Evolutionary conservation across 208 protist genomes (phyloP).

Genomic region (Lotmaria passim): DNA sequence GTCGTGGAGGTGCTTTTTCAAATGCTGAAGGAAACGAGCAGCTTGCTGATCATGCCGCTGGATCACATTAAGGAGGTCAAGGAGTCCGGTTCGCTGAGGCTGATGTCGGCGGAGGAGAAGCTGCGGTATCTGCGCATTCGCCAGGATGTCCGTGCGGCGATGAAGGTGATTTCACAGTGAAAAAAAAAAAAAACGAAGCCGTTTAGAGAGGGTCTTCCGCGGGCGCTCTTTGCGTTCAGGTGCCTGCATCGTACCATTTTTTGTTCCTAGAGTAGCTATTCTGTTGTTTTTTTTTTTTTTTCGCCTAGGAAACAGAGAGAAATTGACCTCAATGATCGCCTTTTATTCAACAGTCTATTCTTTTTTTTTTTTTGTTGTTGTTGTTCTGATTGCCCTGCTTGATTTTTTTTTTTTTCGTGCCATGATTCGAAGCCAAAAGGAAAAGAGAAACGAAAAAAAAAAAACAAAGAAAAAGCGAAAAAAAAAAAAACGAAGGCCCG

Average conservation of each 20-base stretch:
- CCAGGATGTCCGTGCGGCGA: constrained; percentile 68
- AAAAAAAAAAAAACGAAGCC: constrained; percentile 13
- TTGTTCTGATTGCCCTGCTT: constrained; percentile 3
- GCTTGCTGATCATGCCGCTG: constrained; percentile 80
- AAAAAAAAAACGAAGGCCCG: too few relatives aligned
- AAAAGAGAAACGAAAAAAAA: too few relatives aligned
- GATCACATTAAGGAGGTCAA: constrained; percentile 88
- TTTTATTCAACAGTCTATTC: neutral
- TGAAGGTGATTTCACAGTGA: constrained; percentile 63
- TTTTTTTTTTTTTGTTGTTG: constrained; percentile 11
- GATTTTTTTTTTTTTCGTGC: constrained; percentile 1
- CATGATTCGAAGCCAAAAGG: too few relatives aligned
- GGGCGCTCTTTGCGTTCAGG: too few relatives aligned
- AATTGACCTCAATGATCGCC: neutral
- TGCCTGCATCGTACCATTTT: too few relatives aligned
- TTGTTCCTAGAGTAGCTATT: too few relatives aligned
- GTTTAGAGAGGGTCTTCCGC: too few relatives aligned
- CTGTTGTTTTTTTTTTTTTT: too few relatives aligned
- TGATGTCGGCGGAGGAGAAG: constrained; percentile 83
- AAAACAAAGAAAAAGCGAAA: too few relatives aligned
- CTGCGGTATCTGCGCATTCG: constrained; percentile 79
- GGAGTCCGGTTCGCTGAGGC: constrained; percentile 69
- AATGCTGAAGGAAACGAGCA: constrained; percentile 85
- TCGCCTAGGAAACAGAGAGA: too few relatives aligned
- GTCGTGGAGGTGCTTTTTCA: constrained; percentile 86